Conservation (phyloP, 495 filamentous ascomycete species). For the Hypoxylon intermedium region DNA sequence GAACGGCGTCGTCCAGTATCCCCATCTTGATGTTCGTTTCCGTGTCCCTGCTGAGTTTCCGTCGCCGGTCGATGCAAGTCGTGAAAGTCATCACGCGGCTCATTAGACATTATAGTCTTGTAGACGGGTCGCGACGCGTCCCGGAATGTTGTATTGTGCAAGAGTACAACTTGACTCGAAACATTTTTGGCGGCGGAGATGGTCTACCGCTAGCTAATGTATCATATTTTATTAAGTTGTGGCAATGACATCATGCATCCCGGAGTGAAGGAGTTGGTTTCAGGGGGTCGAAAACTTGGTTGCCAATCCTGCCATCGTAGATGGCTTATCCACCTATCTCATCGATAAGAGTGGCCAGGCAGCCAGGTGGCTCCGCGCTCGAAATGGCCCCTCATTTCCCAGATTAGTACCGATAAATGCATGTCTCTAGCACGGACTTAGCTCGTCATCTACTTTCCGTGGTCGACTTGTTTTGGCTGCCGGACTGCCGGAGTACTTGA, state of each 20-base stretch:
- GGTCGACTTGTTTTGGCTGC: no score
- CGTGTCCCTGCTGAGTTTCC: background rate
- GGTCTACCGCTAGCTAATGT: conserved; percentile 4
- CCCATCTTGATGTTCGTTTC: background rate
- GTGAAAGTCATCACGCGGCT: conserved; percentile 18
- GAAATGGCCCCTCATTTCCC: no score
- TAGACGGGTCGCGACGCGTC: conserved; percentile 4
- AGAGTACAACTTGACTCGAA: no score
- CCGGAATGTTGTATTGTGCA: conserved; percentile 12
- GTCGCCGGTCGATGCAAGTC: conserved; percentile 16
- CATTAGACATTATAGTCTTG: conserved; percentile 32
- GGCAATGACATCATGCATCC: background rate
- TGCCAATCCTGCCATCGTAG: background rate
- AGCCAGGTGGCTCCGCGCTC: no score
- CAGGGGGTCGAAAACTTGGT: conserved; percentile 29
- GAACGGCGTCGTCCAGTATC: conserved; percentile 32
- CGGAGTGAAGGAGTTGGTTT: background rate
- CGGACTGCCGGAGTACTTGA: no score
- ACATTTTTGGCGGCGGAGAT: conserved; percentile 17
- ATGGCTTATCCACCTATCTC: conserved; percentile 1
- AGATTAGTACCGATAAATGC: no score
- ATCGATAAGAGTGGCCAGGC: background rate
- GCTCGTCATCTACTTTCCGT: no score
- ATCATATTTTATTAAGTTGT: background rate
- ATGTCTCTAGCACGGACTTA: no score